Percentiles rank a stretch among this genome's conserved stretches.
These are phyloP conservation scores for Nadsonia starkeyi-henricii DNA, from an alignment of 1,139 yeast species.

Conservation along the genomic window DNA sequence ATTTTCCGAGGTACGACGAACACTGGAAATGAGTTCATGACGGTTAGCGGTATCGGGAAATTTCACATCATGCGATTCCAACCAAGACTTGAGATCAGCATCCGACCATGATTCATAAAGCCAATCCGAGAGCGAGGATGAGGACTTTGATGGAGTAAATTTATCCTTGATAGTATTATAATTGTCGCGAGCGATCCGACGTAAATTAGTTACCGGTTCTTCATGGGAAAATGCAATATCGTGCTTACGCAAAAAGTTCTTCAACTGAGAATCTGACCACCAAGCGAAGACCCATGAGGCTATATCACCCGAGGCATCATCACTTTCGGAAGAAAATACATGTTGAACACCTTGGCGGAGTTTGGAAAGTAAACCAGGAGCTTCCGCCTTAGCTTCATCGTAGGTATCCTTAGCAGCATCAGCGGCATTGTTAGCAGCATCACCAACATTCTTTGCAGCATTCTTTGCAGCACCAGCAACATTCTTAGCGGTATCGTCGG, in stretches of 20 bases:
- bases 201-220: conserved; percentile 26
- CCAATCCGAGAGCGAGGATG: conserved; percentile 38
- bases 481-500: not conserved
- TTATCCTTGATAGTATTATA: conserved; percentile 27
- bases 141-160: conserved; percentile 20
- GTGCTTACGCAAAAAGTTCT: conserved; percentile 26
- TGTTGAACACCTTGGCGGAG: not conserved
- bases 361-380: not conserved
- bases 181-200: conserved; percentile 26
- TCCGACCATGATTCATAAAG: conserved; percentile 29
- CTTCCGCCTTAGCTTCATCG: not conserved
- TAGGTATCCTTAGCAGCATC: not conserved
- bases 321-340: not conserved
- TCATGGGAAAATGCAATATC: conserved; percentile 23
- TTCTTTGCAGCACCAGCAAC: too few species aligned
- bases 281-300: conserved; percentile 34
- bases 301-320: not conserved
- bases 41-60: conserved; percentile 35
- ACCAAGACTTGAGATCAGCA: conserved; percentile 33
- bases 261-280: conserved; percentile 31
- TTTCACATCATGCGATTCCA: conserved; percentile 38
- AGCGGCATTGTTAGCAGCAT: not conserved
- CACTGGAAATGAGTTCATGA: conserved; percentile 34
- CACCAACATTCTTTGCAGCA: too few species aligned
- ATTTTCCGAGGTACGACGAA: conserved; percentile 32